A percentile compares a stretch with the other conserved stretches of the same genome.
phyloP scores from a whole-genome alignment of 2,329 filamentous ascomycete species.

The Clarireedia paspali region DNA sequence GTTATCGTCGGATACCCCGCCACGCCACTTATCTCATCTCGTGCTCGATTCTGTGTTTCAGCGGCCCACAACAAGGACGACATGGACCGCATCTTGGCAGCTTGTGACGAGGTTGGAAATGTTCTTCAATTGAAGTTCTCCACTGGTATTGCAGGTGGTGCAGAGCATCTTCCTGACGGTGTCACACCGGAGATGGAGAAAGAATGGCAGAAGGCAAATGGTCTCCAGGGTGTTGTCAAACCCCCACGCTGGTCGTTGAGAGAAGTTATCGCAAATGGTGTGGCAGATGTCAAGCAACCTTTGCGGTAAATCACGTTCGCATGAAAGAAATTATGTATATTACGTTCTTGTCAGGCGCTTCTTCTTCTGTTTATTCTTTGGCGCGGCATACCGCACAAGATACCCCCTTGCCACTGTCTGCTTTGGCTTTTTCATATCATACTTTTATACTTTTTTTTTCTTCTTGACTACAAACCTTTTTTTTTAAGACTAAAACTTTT shows the following conservation, averaged over 20 bases:
- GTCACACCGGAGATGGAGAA: conserved; percentile 65
- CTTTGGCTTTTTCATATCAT: conserved; percentile 1
- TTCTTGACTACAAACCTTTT: background rate
- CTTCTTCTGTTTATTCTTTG: conserved; percentile 5
- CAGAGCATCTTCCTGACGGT: conserved; percentile 66
- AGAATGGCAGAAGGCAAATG: conserved; percentile 54
- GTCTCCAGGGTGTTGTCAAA: conserved; percentile 39
- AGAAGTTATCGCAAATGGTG: conserved; percentile 63
- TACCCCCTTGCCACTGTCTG: conserved; percentile 5
- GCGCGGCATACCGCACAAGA: conserved; percentile 7
- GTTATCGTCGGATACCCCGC: conserved; percentile 97
- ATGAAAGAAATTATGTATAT: conserved; percentile 9
- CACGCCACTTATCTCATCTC: conserved; percentile 88
- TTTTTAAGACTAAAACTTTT: background rate
- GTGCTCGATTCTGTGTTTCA: conserved; percentile 91
- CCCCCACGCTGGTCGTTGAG: conserved; percentile 63
- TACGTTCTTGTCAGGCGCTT: conserved; percentile 5
- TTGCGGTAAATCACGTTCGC: conserved; percentile 41
- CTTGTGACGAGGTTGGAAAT: conserved; percentile 89
- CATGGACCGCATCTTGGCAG: conserved; percentile 77
- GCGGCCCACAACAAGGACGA: conserved; percentile 98
- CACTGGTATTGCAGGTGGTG: conserved; percentile 87
- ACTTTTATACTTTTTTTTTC: background rate
- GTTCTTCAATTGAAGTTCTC: conserved; percentile 93
- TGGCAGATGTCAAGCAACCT: conserved; percentile 59